Conservation (phyloP, 2,329 filamentous ascomycete species). For the Bipolaris oryzae region DNA sequence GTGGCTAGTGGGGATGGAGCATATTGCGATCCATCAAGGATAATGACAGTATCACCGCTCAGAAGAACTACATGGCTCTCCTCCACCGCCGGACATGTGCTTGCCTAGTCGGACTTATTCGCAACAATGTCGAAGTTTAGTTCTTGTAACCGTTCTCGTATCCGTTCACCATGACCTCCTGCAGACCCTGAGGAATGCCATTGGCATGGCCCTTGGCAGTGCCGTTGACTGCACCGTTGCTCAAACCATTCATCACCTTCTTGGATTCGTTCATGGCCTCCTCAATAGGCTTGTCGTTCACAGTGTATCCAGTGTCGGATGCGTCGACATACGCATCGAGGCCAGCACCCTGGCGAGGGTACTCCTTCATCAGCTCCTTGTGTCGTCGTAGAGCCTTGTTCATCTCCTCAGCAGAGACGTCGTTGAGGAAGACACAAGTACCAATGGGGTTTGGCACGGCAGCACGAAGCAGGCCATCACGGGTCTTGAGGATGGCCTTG, state of each 20-base stretch:
- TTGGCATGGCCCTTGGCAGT: slow-evolving; percentile 29
- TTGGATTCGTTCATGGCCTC: slow-evolving; percentile 27
- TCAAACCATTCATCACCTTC: slow-evolving; percentile 32
- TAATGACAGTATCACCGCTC: slow-evolving; percentile 5
- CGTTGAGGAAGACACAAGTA: slow-evolving; percentile 70
- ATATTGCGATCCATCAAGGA: slow-evolving; percentile 1
- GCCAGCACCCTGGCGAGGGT: slow-evolving; percentile 68
- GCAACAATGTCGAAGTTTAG: slow-evolving; percentile 21
- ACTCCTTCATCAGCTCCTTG: slow-evolving; percentile 67
- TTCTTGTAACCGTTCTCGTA: slow-evolving; percentile 43
- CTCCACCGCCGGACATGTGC: slow-evolving; percentile 12
- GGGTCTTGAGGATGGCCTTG: slow-evolving; percentile 71
- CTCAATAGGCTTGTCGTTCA: slow-evolving; percentile 53
- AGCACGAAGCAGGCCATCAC: slow-evolving; percentile 70
- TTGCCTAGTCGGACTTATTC: slow-evolving; percentile 23
- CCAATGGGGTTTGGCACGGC: slow-evolving; percentile 73
- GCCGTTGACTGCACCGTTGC: slow-evolving; percentile 30
- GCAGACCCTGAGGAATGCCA: slow-evolving; percentile 26
- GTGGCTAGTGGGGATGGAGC: slow-evolving; percentile 10
- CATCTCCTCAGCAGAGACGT: slow-evolving; percentile 68
- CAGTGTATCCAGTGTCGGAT: slow-evolving; percentile 68
- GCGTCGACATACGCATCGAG: slow-evolving; percentile 73
- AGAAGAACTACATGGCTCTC: slow-evolving; percentile 10
- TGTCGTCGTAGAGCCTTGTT: slow-evolving; percentile 64
- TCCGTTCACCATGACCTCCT: slow-evolving; percentile 38